phyloP scores from a whole-genome alignment of 495 filamentous ascomycete genomes.

The Tuber borchii region DNA sequence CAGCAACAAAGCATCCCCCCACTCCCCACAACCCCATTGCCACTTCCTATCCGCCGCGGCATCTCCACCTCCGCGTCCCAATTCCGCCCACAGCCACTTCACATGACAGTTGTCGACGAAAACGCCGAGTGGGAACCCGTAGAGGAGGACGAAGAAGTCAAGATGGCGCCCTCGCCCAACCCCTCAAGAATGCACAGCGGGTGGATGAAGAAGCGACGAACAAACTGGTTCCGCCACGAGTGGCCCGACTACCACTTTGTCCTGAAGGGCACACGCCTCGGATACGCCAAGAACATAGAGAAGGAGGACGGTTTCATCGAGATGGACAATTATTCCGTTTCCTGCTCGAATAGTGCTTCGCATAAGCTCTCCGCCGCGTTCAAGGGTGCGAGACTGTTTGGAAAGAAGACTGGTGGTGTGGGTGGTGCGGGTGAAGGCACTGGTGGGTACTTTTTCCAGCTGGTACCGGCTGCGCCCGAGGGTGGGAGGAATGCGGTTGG shows the following conservation, averaged over 20 bases:
- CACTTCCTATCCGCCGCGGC: constrained; percentile 55
- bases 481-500: constrained; percentile 52
- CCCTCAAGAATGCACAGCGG: constrained; percentile 60
- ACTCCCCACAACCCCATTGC: constrained; percentile 53
- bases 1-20: constrained; percentile 37
- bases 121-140: constrained; percentile 38
- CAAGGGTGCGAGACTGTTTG: constrained; percentile 70
- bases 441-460: constrained; percentile 79
- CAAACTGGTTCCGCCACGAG: constrained; percentile 79
- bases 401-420: constrained; percentile 48
- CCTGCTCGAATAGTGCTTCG: constrained; percentile 67
- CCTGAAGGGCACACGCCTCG: constrained; percentile 72
- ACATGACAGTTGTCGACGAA: constrained; percentile 43
- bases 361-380: constrained; percentile 80
- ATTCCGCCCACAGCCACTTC: constrained; percentile 36
- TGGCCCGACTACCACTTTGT: constrained; percentile 89
- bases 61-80: constrained; percentile 46
- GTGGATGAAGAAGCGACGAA: constrained; percentile 92
- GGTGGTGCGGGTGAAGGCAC: constrained; percentile 47
- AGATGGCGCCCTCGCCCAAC: constrained; percentile 44
- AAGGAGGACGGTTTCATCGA: constrained; percentile 72
- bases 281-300: constrained; percentile 67
- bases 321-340: constrained; percentile 91
- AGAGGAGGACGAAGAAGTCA: constrained; percentile 44
- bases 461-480: constrained; percentile 64